Base-by-base conservation (phyloP, 2,329 filamentous ascomycete genomes). In the Stachybotrys chlorohalonatus region DNA sequence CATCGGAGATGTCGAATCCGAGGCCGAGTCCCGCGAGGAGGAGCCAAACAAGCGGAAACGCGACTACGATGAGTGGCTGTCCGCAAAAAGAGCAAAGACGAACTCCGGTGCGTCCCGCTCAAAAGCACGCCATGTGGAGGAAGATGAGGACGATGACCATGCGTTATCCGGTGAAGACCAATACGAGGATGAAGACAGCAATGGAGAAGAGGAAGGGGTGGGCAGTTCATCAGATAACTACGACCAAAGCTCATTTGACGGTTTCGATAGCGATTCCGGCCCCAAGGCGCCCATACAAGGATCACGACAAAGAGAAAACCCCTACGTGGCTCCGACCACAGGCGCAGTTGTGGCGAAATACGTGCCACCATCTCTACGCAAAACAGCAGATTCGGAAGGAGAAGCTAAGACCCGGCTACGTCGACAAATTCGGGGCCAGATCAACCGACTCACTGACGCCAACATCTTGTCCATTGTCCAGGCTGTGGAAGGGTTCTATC, bases 361-460 rank as follows among this genome's bases (percentile, higher is more conserved):
- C 63, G 80, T 96, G 3, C 93, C 94, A 1, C 94, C 93, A 3
- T 95, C 92, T 1, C 74, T 94, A 53, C 83, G 91, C 50, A 85
- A 80, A 60, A 74, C 79, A 39, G 71, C 81, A 3, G 77, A 80
- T 1, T 82, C 83, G 0, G 85, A 89, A 59, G 78, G 81, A 1
- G 88, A 95, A 67, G 75, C 80, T 47, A 75, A 88, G 51, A 76
- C 77, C 11, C 84, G 87, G 46, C 74, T 99, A 52, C 84, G 85
- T 56, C 84, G 90, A 58, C 90, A 95, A 64, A 78, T 90, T 0
- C 91, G 97, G 67, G 93, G 94, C 65, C 79, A 94, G 16, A 80
- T 99, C 66, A 99, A 99, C 70, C 87, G 93, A 66, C 78, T 99
- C 36, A 96, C 94, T 0, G 93, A 97, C 66, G 85, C 90, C 45